Evolutionary conservation across 2,329 filamentous ascomycete species (phyloP), one percentile per base, ranked within the genome.

Genomic region (Remersonia thermophila): DNA sequence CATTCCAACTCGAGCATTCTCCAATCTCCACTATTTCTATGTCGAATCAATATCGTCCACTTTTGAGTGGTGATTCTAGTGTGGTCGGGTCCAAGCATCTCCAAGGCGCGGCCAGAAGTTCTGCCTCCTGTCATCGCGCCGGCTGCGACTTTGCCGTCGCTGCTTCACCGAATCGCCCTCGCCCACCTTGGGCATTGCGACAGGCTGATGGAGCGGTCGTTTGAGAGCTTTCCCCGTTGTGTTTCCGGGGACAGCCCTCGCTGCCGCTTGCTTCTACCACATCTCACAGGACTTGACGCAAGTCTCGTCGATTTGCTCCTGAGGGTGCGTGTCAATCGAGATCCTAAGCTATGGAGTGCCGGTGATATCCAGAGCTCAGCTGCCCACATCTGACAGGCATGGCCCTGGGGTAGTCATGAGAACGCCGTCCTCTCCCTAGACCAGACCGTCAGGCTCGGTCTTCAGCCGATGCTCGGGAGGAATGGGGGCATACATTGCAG

Each of bases 241-340:
- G 36, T 5, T 9, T 5, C 5, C 20, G 5, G 63, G 60, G 11
- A 49, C 57, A 34, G 59, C 53, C 43, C 63, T 63, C 28, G 67
- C 68, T 11, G 67, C 67, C 12, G 66, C 67, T 52, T 74, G 67
- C 45, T 57, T 65, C 44, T 74, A 67, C 69, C 69, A 76, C 42
- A 71, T 58, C 37, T 73, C 67, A 42, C 63, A 70, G 26, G 71
- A 74, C 52, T 74, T 74, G 42, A 61, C 54, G 53, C 71, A 76
- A 37, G 76, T 73, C 47, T 76, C 71, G 49, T 76, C 69, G 44
- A 76, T 75, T 61, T 76, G 71, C 55, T 74, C 71, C 71, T 75
- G 48, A 37, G 33, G 32, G 38, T 5, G 43, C n/a, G 25, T 37
- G 38, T 53, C 38, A 54, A 40, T 42, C 32, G 36, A 27, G 39